Base-by-base conservation (phyloP, 257 asterid genomes). In the Vinca minor region DNA sequence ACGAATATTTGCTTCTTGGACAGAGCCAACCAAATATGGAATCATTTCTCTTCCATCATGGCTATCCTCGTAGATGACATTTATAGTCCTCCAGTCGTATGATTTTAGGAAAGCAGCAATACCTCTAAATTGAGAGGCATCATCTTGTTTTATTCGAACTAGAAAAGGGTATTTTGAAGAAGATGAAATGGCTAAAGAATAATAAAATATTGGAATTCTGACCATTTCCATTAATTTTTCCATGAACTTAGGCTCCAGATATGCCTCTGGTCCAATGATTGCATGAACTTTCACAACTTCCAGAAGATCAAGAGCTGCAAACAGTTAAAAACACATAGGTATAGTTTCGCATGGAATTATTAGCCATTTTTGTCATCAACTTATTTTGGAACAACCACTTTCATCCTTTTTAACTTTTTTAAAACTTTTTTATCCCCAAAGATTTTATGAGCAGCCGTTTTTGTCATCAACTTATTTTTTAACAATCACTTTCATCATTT, bases 241-340 rank as follows among this genome's bases (percentile, higher is more conserved):
- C 65, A 83, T 50, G 35, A 77, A 63, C 53, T 67, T 55, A 54
- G 72, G 76, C 38, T 66, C 71, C 29, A 23, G 57, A 55, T 74
- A 48, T 35, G 69, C 31, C 34, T 73, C 62, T 4, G 79, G 80
- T 21, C 75, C 74, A 28, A 80, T 59, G 11, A 83, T 45, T 4
- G 78, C 71, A 13, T 71, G 58, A 52, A 75, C 82, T 54, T 71
- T 46, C 29, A 67, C 62, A 39, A 67, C 66, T 60, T 83, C 78
- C 57, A 75, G 66, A 36, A 80, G 83, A 48, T 79, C 82, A 35
- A 73, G 53, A 64, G 77, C 84, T 79, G 79, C 73, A 61, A 23
- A 32, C n/a, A 41, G 5, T n/a, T n/a, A n/a, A n/a, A n/a, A n/a
- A n/a, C n/a, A n/a, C n/a, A n/a, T n/a, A n/a, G n/a, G n/a, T n/a